phyloP scores from a whole-genome alignment of 2,329 filamentous ascomycete genomes.

The Aspergillus awamori region DNA sequence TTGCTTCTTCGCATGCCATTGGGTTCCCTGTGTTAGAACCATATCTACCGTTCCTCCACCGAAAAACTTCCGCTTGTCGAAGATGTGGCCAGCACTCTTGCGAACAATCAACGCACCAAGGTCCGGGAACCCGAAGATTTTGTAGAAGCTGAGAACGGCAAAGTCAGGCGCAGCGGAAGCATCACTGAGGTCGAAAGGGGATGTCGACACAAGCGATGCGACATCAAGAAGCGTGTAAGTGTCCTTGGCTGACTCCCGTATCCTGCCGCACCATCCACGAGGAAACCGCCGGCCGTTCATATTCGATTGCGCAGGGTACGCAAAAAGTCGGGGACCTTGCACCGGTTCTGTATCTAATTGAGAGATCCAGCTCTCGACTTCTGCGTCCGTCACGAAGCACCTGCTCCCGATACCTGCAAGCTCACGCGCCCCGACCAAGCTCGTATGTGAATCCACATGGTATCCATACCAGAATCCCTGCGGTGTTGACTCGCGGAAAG shows the following conservation, averaged over 20 bases:
- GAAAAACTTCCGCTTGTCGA: slow-evolving; percentile 76
- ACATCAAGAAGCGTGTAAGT: slow-evolving; percentile 78
- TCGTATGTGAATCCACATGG: slow-evolving; percentile 83
- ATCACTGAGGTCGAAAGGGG: slow-evolving; percentile 71
- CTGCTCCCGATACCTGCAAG: slow-evolving; percentile 61
- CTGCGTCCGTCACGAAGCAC: slow-evolving; percentile 67
- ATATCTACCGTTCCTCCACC: slow-evolving; percentile 93
- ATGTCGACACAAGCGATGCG: slow-evolving; percentile 77
- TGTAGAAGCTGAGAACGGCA: slow-evolving; percentile 85
- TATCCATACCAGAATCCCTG: slow-evolving; percentile 81
- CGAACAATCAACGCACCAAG: slow-evolving; percentile 82
- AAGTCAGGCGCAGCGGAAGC: slow-evolving; percentile 73
- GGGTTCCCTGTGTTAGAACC: slow-evolving; percentile 74
- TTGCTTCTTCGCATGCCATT: slow-evolving; percentile 80
- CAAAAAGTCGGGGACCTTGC: slow-evolving; percentile 59
- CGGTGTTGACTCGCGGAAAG: slow-evolving; percentile 64
- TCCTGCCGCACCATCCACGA: slow-evolving; percentile 63
- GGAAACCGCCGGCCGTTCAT: slow-evolving; percentile 82
- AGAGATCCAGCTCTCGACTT: slow-evolving; percentile 67
- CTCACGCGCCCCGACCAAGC: slow-evolving; percentile 78
- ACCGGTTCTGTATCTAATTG: slow-evolving; percentile 28
- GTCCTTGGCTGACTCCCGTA: slow-evolving; percentile 46
- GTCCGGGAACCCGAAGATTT: slow-evolving; percentile 97
- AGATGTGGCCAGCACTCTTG: slow-evolving; percentile 66
- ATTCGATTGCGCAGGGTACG: slow-evolving; percentile 90